Conservation (phyloP, 2,329 filamentous ascomycete genomes). For the Aaosphaeria pasadenensis region DNA sequence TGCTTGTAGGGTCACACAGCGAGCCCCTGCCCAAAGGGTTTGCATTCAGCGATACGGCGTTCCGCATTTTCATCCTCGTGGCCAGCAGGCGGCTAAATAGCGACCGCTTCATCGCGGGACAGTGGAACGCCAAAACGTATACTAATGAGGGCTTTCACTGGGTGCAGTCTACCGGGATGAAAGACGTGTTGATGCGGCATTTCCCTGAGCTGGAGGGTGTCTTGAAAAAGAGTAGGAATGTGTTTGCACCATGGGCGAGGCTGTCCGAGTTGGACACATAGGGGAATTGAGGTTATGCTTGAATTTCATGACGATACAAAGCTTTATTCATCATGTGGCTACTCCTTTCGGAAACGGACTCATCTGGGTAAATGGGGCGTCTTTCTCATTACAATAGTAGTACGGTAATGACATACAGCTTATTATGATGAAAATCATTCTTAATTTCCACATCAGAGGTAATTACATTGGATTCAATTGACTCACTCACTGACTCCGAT, state of each 20-base stretch:
- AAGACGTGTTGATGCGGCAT: slow-evolving; percentile 43
- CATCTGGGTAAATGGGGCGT: too few species aligned
- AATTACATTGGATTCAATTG: too few species aligned
- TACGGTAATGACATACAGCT: too few species aligned
- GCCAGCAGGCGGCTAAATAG: slow-evolving; percentile 43
- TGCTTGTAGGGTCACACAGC: slow-evolving; percentile 42
- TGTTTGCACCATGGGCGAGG: not conserved
- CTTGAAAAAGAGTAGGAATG: slow-evolving; percentile 21
- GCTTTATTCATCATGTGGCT: too few species aligned
- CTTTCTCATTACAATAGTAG: too few species aligned
- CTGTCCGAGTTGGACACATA: not conserved
- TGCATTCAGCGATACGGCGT: slow-evolving; percentile 49
- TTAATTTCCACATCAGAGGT: too few species aligned
- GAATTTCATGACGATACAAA: too few species aligned
- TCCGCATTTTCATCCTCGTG: slow-evolving; percentile 48
- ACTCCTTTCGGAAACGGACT: too few species aligned
- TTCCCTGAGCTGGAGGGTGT: slow-evolving; percentile 39
- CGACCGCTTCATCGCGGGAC: slow-evolving; percentile 44
- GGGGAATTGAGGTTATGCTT: not conserved
- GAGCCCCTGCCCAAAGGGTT: slow-evolving; percentile 47
- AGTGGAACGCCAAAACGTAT: slow-evolving; percentile 42
- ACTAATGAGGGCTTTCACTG: slow-evolving; percentile 42
- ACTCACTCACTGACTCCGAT: too few species aligned
- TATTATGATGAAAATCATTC: too few species aligned
- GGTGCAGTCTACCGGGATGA: slow-evolving; percentile 45